Evolutionary conservation across 768 basidiomycete species (phyloP).

Genomic region (Boletus vermiculosoides): DNA sequence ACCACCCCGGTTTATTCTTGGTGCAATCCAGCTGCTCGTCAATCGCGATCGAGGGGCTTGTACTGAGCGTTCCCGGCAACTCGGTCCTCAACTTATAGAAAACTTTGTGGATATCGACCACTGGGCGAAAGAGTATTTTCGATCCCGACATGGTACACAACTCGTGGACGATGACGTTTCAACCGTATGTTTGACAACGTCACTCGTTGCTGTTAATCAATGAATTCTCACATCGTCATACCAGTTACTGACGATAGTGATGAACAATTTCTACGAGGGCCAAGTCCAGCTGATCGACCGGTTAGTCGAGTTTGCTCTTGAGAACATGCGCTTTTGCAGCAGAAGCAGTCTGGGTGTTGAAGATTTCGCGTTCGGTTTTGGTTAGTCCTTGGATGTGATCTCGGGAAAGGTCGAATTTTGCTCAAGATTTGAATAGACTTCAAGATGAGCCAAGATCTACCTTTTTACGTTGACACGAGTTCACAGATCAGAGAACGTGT

Average conservation of each 20-base stretch:
- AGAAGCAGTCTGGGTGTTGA: slow-evolving; percentile 17
- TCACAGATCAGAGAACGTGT: slow-evolving; percentile 28
- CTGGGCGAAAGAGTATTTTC: slow-evolving; percentile 31
- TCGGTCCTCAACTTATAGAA: slow-evolving; percentile 32
- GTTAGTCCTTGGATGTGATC: slow-evolving; percentile 13
- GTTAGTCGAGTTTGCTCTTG: slow-evolving; percentile 24
- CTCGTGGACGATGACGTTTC: slow-evolving; percentile 18
- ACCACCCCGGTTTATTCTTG: slow-evolving; percentile 25
- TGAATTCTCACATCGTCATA: background rate
- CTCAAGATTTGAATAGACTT: slow-evolving; percentile 21
- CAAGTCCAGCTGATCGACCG: slow-evolving; percentile 29
- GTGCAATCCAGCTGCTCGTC: slow-evolving; percentile 28
- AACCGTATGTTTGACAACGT: slow-evolving; percentile 15
- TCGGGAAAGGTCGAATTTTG: background rate
- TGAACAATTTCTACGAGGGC: slow-evolving; percentile 33
- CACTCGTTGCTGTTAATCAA: background rate
- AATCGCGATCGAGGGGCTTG: slow-evolving; percentile 22
- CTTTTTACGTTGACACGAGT: slow-evolving; percentile 28
- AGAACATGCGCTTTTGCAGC: slow-evolving; percentile 22
- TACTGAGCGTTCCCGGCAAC: slow-evolving; percentile 16
- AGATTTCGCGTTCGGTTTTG: slow-evolving; percentile 32
- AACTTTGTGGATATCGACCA: slow-evolving; percentile 29
- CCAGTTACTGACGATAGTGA: slow-evolving; percentile 30
- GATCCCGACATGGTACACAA: slow-evolving; percentile 17
- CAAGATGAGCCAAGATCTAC: slow-evolving; percentile 31